Conservation (phyloP, 805 yeast genomes). For the Pichia californica region DNA sequence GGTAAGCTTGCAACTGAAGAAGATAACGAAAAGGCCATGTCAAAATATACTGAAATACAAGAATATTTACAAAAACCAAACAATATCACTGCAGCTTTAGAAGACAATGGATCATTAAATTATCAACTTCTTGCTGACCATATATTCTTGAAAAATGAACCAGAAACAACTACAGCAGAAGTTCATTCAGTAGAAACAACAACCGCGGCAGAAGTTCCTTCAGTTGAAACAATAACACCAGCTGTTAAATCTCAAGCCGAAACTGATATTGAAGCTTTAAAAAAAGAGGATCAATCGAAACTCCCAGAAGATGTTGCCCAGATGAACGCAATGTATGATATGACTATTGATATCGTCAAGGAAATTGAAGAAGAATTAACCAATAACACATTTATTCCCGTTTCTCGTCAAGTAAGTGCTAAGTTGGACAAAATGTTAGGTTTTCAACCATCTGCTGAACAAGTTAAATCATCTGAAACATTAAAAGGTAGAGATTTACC, state of each 20-base stretch:
- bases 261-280: slow-evolving; percentile 11
- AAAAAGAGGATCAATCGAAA: slow-evolving; percentile 20
- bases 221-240: not conserved
- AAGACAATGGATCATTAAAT: slow-evolving; percentile 18
- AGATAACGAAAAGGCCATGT: slow-evolving; percentile 15
- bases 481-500: slow-evolving; percentile 54
- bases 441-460: slow-evolving; percentile 60
- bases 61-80: slow-evolving; percentile 16
- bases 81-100: slow-evolving; percentile 19
- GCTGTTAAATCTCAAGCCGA: not conserved
- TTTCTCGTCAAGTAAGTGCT: slow-evolving; percentile 13
- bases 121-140: slow-evolving; percentile 16
- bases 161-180: not conserved
- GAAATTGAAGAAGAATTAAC: slow-evolving; percentile 26
- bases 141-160: slow-evolving; percentile 3
- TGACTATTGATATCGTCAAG: slow-evolving; percentile 22
- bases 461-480: slow-evolving; percentile 47
- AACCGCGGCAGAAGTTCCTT: not conserved
- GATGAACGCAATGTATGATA: slow-evolving; percentile 26
- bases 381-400: slow-evolving; percentile 19
- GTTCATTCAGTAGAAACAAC: not conserved
- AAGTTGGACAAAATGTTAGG: slow-evolving; percentile 20
- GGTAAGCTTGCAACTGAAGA: slow-evolving; percentile 8
- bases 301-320: slow-evolving; percentile 17
- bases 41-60: slow-evolving; percentile 16